phyloP scores from a whole-genome alignment of 192 early-diverging fungal genomes.

The Oehlia diaphana region DNA sequence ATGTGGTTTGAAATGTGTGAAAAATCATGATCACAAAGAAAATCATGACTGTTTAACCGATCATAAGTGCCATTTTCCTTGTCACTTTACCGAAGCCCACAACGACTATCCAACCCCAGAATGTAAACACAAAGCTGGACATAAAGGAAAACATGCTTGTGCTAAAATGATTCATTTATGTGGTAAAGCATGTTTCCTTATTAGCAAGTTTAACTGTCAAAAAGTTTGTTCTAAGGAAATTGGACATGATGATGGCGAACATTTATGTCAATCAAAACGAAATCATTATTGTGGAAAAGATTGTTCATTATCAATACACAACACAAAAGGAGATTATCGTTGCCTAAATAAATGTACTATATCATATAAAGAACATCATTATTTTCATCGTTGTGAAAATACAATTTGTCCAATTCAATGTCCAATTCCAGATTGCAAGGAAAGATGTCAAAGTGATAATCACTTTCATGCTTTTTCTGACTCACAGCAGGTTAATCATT shows the following conservation, averaged over 20 bases:
- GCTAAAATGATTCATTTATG: conserved; percentile 15
- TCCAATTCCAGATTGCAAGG: background rate
- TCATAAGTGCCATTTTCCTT: conserved; percentile 23
- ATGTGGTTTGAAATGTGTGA: conserved; percentile 18
- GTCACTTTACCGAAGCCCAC: conserved; percentile 22
- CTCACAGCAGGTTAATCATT: background rate
- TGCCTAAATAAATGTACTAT: conserved; percentile 19
- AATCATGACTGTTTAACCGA: conserved; percentile 30
- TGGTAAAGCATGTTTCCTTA: background rate
- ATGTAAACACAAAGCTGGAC: conserved; percentile 17
- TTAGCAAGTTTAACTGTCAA: conserved; percentile 18
- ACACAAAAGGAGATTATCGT: background rate
- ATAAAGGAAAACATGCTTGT: conserved; percentile 25
- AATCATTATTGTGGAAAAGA: conserved; percentile 31
- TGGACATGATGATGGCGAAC: conserved; percentile 24
- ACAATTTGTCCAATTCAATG: conserved; percentile 24
- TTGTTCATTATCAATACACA: conserved; percentile 19
- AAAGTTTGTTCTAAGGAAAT: conserved; percentile 19
- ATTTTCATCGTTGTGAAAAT: conserved; percentile 20
- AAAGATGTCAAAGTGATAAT: conserved; percentile 12
- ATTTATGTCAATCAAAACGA: conserved; percentile 20
- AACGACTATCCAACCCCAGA: background rate
- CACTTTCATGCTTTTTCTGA: conserved; percentile 15
- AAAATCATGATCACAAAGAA: conserved; percentile 23
- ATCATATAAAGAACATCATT: conserved; percentile 11